Base-by-base conservation (phyloP, 805 yeast genomes). In the Diddensiella caesifluorescens region DNA sequence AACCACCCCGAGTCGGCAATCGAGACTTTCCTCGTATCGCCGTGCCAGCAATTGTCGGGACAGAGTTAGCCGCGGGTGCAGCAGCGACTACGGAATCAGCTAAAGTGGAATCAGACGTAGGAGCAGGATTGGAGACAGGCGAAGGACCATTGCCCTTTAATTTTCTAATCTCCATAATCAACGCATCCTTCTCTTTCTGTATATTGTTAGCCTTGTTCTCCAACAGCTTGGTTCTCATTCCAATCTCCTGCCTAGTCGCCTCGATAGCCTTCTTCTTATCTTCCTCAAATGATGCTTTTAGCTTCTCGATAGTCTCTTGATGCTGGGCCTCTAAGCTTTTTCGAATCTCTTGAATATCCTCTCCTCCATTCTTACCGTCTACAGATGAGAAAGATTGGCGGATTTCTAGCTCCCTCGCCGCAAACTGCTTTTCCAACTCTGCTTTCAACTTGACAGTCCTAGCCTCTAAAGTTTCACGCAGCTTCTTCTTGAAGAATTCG, bases 211-310 rank as follows among this genome's bases (percentile, higher is more conserved):
- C 62, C 56, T 73, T 78, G 48, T 68, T 67, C 50, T 70, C 72
- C 51, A 77, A 64, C 59, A 81, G 71, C 45, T 70, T 73, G 43
- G 71, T 69, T 50, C 78, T 73, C 59, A 82, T 71, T 45, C 74
- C 81, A 36, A 70, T 71, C 53, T 78, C 79, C 55, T 77, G 74
- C 38, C 74, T 73, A 2, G 73, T 69, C 35, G 68, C 72, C 23
- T 65, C 69, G 15, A 71, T 67, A 34, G 69, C 65, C 45, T 67
- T 63, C 51, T 39, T 54, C 58, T 50, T 63, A 61, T 63, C 68
- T 31, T 55, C 59, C 42, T 70, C 69, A 52, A 74, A 61, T 40
- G 67, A 64, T 5, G 60, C 61, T 42, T 55, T 52, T 47, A 43
- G 28, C 16, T 22, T 21, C 38, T 46, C 16, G 9, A 41, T 42